Evolutionary conservation across 495 filamentous ascomycete species (phyloP).

Genomic region (Neurospora cerealis): DNA sequence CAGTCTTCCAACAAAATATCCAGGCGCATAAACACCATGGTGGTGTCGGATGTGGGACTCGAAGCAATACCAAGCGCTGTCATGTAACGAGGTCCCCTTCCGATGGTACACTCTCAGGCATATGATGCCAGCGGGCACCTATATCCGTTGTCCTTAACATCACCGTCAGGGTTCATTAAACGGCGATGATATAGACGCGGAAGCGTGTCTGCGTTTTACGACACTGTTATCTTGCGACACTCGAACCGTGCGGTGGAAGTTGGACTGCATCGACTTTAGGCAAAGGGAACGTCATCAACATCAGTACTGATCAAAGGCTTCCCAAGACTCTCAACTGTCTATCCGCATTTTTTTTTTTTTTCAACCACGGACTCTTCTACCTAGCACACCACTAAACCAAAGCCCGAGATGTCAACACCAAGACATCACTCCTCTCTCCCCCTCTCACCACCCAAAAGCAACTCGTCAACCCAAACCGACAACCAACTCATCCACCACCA

Average conservation of each 20-base stretch:
- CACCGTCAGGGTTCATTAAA: background rate
- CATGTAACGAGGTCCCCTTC: background rate
- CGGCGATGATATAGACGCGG: background rate
- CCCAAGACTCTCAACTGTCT: too few relatives aligned
- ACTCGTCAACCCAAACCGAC: background rate
- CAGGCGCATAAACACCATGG: background rate
- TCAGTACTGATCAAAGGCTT: too few relatives aligned
- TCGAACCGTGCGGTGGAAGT: background rate
- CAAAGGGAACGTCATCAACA: too few relatives aligned
- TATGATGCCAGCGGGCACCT: background rate
- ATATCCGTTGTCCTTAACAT: background rate
- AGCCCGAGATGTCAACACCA: too few relatives aligned
- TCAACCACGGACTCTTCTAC: too few relatives aligned
- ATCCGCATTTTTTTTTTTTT: too few relatives aligned
- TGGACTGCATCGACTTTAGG: background rate
- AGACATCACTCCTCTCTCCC: too few relatives aligned
- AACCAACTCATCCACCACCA: background rate
- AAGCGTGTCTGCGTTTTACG: background rate
- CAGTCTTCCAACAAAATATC: background rate
- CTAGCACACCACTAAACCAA: too few relatives aligned
- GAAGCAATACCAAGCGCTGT: background rate
- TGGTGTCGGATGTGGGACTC: background rate
- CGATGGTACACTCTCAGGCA: background rate
- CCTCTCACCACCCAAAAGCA: background rate
- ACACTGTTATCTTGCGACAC: background rate